Evolutionary conservation across 2,329 filamentous ascomycete genomes (phyloP).

Genomic region (Tolypocladium pustulatum): DNA sequence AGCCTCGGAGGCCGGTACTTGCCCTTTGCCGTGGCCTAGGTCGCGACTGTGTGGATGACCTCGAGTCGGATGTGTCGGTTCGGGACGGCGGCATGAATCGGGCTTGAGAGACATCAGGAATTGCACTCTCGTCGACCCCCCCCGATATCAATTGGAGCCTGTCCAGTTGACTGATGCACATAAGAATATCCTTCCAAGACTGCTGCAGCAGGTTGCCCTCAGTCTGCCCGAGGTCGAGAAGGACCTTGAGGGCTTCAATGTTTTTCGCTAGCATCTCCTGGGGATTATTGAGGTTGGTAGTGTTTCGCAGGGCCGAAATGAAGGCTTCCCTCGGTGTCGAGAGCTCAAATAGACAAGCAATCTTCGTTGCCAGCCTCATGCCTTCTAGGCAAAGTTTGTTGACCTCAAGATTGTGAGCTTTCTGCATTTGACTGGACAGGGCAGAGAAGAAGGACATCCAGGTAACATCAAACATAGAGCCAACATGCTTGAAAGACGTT

Average conservation of each 20-base stretch:
- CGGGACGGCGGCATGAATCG: constrained; percentile 55
- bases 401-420: constrained; percentile 84
- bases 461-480: constrained; percentile 96
- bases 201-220: constrained; percentile 83
- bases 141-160: constrained; percentile 89
- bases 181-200: constrained; percentile 92
- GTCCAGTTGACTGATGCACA: constrained; percentile 92
- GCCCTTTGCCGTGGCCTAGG: constrained; percentile 36
- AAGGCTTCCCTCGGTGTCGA: constrained; percentile 93
- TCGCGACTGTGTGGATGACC: constrained; percentile 56
- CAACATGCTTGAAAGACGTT: constrained; percentile 87
- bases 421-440: constrained; percentile 85
- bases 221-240: constrained; percentile 84
- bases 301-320: constrained; percentile 82
- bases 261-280: constrained; percentile 95
- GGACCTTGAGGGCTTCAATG: constrained; percentile 81
- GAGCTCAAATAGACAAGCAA: constrained; percentile 87
- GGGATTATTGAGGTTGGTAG: constrained; percentile 91
- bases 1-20: constrained; percentile 51
- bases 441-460: constrained; percentile 99
- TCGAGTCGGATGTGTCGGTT: constrained; percentile 42
- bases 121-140: constrained; percentile 82
- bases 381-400: constrained; percentile 91
- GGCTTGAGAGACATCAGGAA: constrained; percentile 85
- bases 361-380: constrained; percentile 85